Percentiles rank a stretch among this genome's conserved stretches.
phyloP scores from a whole-genome alignment of 2,329 filamentous ascomycete species.

The Colletotrichum australisinense region DNA sequence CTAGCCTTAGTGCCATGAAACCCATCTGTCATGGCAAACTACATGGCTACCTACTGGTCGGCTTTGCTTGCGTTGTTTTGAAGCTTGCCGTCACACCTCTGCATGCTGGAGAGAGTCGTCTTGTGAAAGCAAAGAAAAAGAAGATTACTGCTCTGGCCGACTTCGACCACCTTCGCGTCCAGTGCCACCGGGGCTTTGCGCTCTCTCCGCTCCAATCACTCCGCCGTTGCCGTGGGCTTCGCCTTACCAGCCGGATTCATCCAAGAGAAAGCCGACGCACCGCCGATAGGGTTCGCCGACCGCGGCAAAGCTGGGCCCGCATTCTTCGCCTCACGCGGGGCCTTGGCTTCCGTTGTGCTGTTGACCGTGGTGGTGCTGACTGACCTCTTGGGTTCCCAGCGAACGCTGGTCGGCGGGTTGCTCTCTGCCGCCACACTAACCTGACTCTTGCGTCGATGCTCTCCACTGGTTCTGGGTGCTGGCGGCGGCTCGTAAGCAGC shows the following conservation, averaged over 20 bases:
- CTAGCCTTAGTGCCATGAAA: conserved; percentile 17
- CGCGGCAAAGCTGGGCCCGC: conserved; percentile 58
- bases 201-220: conserved; percentile 21
- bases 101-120: conserved; percentile 8
- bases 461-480: conserved; percentile 56
- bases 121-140: conserved; percentile 30
- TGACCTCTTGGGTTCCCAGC: conserved; percentile 67
- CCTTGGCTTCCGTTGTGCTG: conserved; percentile 45
- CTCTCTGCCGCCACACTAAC: conserved; percentile 61
- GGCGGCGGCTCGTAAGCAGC: conserved; percentile 63
- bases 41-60: conserved; percentile 20
- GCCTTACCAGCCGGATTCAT: conserved; percentile 71
- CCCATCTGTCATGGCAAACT: conserved; percentile 21
- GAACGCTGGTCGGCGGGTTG: conserved; percentile 57
- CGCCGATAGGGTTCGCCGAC: conserved; percentile 85
- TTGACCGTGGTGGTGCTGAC: conserved; percentile 49
- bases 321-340: conserved; percentile 45
- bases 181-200: conserved; percentile 25
- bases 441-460: conserved; percentile 67
- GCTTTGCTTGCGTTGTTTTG: conserved; percentile 16
- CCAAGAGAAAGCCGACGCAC: conserved; percentile 95
- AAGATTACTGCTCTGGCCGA: conserved; percentile 25
- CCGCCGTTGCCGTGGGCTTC: conserved; percentile 45
- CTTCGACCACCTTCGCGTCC: background rate
- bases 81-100: conserved; percentile 20